Evolutionary conservation across 805 yeast species (phyloP).

Genomic region (Pichia heedii): DNA sequence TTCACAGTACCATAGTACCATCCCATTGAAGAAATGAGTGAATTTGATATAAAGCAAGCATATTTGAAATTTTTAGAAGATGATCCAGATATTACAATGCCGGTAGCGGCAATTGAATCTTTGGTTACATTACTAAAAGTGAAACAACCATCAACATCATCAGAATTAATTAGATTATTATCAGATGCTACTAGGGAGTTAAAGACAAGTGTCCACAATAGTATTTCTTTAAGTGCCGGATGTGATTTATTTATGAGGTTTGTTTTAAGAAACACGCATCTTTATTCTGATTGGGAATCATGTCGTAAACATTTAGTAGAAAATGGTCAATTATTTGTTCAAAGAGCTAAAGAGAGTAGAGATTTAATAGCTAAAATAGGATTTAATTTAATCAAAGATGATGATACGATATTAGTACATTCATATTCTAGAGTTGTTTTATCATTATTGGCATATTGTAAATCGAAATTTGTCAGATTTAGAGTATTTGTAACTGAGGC

Average conservation of each 20-base stretch:
- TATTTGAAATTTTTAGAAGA: conserved; percentile 76
- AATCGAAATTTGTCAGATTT: conserved; percentile 69
- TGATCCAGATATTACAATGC: conserved; percentile 98
- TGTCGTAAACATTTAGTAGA: conserved; percentile 82
- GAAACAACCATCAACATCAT: conserved; percentile 86
- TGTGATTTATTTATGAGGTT: conserved; percentile 94
- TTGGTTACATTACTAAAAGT: conserved; percentile 73
- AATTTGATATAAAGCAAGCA: conserved; percentile 73
- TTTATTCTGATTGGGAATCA: conserved; percentile 91
- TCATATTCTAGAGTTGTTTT: conserved; percentile 87
- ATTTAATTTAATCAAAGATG: conserved; percentile 82
- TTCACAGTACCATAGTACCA: too few species aligned
- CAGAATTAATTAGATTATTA: conserved; percentile 78
- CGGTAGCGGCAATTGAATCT: conserved; percentile 96
- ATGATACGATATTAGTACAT: conserved; percentile 83
- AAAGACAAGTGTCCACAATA: conserved; percentile 76
- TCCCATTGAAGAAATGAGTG: conserved; percentile 16
- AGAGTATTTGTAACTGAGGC: conserved; percentile 91
- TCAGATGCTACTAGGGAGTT: conserved; percentile 67
- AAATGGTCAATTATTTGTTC: conserved; percentile 86
- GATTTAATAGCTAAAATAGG: conserved; percentile 83
- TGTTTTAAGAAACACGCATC: conserved; percentile 78
- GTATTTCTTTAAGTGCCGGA: conserved; percentile 92
- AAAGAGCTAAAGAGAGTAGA: conserved; percentile 86
- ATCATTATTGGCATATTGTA: conserved; percentile 68